Evolutionary conservation across 371 early-diverging fungal species (phyloP).

Genomic region (Mitosporidium daphniae): DNA sequence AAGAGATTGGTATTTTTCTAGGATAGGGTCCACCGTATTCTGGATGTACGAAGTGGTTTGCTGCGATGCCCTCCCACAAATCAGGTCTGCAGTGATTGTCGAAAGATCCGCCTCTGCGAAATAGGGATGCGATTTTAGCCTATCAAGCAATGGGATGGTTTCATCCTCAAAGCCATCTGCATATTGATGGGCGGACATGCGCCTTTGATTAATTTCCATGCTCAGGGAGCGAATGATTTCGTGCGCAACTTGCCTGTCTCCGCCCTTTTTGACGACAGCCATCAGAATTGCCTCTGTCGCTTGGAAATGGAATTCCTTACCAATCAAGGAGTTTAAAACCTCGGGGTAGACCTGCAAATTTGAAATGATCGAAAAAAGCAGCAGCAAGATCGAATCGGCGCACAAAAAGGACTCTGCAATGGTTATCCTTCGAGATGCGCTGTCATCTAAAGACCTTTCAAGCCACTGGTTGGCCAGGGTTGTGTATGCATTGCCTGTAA

Average conservation of each 20-base stretch:
- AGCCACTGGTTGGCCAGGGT: slow-evolving; percentile 19
- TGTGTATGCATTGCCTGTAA: slow-evolving; percentile 40
- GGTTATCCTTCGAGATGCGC: slow-evolving; percentile 70
- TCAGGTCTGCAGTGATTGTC: too few species aligned
- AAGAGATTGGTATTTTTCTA: too few species aligned
- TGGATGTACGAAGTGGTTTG: too few species aligned
- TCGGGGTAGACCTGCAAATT: slow-evolving; percentile 86
- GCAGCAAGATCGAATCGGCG: slow-evolving; percentile 19
- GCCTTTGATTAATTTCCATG: too few species aligned
- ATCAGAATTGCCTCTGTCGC: slow-evolving; percentile 92
- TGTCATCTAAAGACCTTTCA: slow-evolving; percentile 5
- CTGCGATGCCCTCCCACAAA: too few species aligned
- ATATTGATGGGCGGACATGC: too few species aligned
- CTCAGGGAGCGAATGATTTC: too few species aligned
- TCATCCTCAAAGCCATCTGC: too few species aligned
- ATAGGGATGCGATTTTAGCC: too few species aligned
- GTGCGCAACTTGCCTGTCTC: slow-evolving; percentile 73
- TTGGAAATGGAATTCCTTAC: slow-evolving; percentile 82
- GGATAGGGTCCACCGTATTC: too few species aligned
- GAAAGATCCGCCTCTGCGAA: too few species aligned
- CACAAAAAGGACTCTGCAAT: slow-evolving; percentile 83
- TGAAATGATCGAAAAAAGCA: slow-evolving; percentile 48
- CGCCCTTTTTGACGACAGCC: slow-evolving; percentile 83
- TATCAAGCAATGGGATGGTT: too few species aligned
- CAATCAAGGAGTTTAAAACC: slow-evolving; percentile 53